Percentiles rank a stretch among this genome's conserved stretches.
Conservation (phyloP, 805 yeast genomes). For the Suhomyces xylopsoci region DNA sequence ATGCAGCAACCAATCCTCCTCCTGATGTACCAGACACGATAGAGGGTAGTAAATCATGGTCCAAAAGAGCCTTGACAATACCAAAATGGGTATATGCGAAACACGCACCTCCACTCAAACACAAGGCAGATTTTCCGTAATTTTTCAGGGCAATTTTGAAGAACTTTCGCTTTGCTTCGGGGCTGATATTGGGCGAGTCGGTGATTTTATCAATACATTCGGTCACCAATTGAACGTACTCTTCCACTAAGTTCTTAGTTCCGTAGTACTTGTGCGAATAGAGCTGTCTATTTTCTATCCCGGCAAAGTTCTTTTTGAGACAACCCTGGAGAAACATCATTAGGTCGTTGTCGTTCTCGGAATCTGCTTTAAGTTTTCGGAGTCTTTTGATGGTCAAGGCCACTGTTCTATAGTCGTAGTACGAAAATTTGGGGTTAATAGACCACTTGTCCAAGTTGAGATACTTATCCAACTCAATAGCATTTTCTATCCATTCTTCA, state of each 20-base stretch:
- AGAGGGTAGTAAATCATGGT: conserved; percentile 61
- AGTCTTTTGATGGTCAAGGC: conserved; percentile 46
- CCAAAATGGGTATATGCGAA: conserved; percentile 80
- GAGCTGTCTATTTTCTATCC: conserved; percentile 66
- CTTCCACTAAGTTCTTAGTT: conserved; percentile 58
- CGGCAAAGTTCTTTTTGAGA: conserved; percentile 71
- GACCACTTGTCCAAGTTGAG: conserved; percentile 66
- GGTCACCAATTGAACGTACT: conserved; percentile 53
- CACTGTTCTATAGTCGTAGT: conserved; percentile 66
- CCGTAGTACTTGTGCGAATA: conserved; percentile 77
- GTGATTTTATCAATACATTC: conserved; percentile 44
- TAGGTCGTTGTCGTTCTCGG: conserved; percentile 42
- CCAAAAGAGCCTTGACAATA: conserved; percentile 65
- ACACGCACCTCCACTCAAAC: conserved; percentile 77
- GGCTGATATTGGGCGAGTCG: conserved; percentile 34
- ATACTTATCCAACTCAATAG: conserved; percentile 53
- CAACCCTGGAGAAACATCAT: conserved; percentile 61
- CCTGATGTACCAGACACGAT: conserved; percentile 79
- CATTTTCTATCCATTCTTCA: conserved; percentile 61
- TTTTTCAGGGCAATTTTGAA: conserved; percentile 59
- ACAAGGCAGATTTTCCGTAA: conserved; percentile 69
- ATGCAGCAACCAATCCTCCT: conserved; percentile 74
- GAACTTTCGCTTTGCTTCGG: conserved; percentile 45
- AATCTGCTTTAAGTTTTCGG: conserved; percentile 26
- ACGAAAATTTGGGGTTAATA: conserved; percentile 54